Evolutionary conservation across 2,329 filamentous ascomycete species (phyloP), one percentile per base, ranked within the genome.

Genomic region (Podosphaera xanthii): DNA sequence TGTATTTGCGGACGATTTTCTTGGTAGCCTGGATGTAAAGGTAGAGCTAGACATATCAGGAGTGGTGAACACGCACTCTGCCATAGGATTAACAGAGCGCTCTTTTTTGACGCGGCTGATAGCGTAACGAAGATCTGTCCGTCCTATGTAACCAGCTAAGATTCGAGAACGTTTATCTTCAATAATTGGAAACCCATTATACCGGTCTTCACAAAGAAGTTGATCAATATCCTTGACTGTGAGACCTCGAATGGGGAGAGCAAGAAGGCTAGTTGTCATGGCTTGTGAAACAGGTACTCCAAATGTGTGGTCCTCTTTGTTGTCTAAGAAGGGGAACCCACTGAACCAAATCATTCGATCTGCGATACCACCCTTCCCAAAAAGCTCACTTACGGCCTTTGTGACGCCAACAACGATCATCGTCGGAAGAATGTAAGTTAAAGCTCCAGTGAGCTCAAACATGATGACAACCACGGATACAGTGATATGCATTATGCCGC

Each of bases 261-360:
- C 80, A 2, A 87, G 80, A 0, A 90, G 78, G 58, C 86, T 80
- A 2, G 78, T 79, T 0, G 83, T 90, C 90, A 97, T 96, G 63
- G 87, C 87, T 62, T 87, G 81, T 0, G 87, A 92, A 8, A 97
- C 92, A 0, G 92, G 86, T 0, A 97, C 90, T 54, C 90, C 91
- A 71, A 97, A 96, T 58, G 90, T 90, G 71, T 96, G 90, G 60
- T 97, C 92, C 71, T 97, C 91, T 69, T 98, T 98, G 71, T 86
- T 94, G 72, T 98, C 92, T 2, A 98, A 77, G 72, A 94, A 98
- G 0, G 92, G 92, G 67, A 96, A 95, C 0, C 92, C 92, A 65
- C 88, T 97, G 73, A 96, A 95, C 84, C 89, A 95, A 66, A 98
- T 98, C 87, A 96, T 95, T 62, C 89, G 84, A 70, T 98, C 92